Evolutionary conservation across 106 monocot genomes (phyloP).

Genomic region (Narthecium ossifragum): DNA sequence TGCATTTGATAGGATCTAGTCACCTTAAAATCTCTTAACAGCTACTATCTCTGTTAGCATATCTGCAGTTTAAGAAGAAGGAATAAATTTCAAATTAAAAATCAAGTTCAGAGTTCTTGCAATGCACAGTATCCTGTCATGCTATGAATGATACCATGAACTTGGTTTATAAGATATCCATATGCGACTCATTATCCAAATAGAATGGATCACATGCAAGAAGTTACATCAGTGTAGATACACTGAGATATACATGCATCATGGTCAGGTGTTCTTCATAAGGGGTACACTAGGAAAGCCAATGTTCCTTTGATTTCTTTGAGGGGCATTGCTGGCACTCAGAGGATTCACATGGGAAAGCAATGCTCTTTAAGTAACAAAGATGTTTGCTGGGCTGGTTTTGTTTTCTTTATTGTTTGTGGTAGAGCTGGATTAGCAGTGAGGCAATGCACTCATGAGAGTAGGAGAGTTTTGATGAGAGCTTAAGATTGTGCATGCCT

Average conservation of each 20-base stretch:
- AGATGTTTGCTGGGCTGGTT: slow-evolving; percentile 18
- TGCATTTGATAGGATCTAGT: too few species aligned
- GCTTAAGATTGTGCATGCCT: neutral
- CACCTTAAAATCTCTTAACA: too few species aligned
- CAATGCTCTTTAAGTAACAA: slow-evolving; percentile 13
- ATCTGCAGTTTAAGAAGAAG: too few species aligned
- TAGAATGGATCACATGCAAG: neutral
- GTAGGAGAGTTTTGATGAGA: neutral
- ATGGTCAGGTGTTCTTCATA: neutral
- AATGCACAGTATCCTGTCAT: too few species aligned
- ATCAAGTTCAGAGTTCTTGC: too few species aligned
- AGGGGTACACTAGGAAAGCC: neutral
- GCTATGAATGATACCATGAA: too few species aligned
- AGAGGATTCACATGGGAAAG: slow-evolving; percentile 16
- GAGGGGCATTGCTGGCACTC: neutral
- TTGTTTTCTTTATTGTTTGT: slow-evolving; percentile 7
- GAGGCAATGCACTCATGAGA: neutral
- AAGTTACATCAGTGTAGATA: neutral
- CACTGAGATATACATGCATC: neutral
- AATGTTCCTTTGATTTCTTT: too few species aligned
- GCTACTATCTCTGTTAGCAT: too few species aligned
- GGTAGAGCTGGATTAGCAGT: neutral
- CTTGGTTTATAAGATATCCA: neutral
- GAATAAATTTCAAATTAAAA: too few species aligned
- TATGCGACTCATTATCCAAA: neutral